These are phyloP conservation scores for Asterophora lycoperdoides DNA, from an alignment of 768 basidiomycete species.

Conservation along the genomic window DNA sequence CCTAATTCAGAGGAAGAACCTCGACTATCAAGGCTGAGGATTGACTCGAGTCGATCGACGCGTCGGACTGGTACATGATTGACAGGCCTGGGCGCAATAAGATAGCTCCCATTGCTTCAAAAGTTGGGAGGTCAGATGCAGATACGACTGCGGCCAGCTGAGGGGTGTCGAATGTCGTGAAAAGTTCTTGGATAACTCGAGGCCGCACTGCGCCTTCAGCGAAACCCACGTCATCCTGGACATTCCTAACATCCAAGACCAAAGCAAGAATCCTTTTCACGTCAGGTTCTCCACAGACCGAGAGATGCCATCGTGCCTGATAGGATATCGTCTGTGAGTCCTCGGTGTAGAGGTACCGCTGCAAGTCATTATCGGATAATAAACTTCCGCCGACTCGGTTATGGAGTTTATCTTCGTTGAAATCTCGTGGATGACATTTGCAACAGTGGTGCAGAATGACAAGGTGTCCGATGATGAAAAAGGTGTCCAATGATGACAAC, in stretches of 20 bases:
- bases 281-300: slow-evolving; percentile 21
- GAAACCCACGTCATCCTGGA: slow-evolving; percentile 45
- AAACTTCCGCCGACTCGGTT: not conserved
- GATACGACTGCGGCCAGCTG: slow-evolving; percentile 31
- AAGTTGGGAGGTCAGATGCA: slow-evolving; percentile 13
- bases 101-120: slow-evolving; percentile 22
- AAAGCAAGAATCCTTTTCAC: slow-evolving; percentile 39
- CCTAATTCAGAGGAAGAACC: slow-evolving; percentile 27
- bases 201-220: slow-evolving; percentile 36
- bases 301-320: slow-evolving; percentile 16
- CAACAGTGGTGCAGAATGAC: slow-evolving; percentile 31
- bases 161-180: slow-evolving; percentile 37
- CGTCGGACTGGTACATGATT: slow-evolving; percentile 42
- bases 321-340: slow-evolving; percentile 35
- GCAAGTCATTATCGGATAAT: slow-evolving; percentile 12
- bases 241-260: slow-evolving; percentile 42
- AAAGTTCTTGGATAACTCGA: slow-evolving; percentile 43
- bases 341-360: slow-evolving; percentile 30
- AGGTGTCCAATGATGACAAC: slow-evolving; percentile 69
- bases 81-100: slow-evolving; percentile 56
- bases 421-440: slow-evolving; percentile 31
- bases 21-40: slow-evolving; percentile 31
- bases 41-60: slow-evolving; percentile 47
- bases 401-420: slow-evolving; percentile 10
- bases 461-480: slow-evolving; percentile 45